Evolutionary conservation across 2,329 filamentous ascomycete genomes (phyloP).

Genomic region (Cladobotryum mycophilum): DNA sequence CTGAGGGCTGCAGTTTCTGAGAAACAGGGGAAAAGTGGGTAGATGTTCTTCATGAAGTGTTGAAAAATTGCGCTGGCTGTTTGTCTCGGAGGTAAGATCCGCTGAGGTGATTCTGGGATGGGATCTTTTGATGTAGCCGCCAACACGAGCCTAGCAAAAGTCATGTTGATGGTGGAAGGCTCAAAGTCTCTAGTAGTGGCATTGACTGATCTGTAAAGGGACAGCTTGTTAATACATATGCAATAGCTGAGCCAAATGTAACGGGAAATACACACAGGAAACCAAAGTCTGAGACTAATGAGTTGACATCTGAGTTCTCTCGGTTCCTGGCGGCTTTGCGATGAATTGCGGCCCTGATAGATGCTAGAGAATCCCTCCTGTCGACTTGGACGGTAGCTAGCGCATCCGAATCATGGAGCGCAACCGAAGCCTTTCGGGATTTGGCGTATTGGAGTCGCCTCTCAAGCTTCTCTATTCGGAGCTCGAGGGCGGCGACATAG

Average conservation of each 20-base stretch:
- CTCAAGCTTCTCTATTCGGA: slow-evolving; percentile 82
- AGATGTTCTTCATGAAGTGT: slow-evolving; percentile 79
- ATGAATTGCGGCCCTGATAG: slow-evolving; percentile 56
- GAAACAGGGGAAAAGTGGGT: slow-evolving; percentile 74
- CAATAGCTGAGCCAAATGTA: neutral
- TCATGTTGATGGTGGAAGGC: slow-evolving; percentile 80
- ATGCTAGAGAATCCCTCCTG: slow-evolving; percentile 57
- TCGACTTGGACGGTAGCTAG: slow-evolving; percentile 36
- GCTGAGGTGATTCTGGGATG: slow-evolving; percentile 56
- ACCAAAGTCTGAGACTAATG: slow-evolving; percentile 88
- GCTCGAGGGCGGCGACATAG: slow-evolving; percentile 93
- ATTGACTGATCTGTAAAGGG: slow-evolving; percentile 67
- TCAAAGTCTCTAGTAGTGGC: slow-evolving; percentile 93
- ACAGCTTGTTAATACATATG: neutral
- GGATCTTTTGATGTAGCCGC: slow-evolving; percentile 73
- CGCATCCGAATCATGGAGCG: slow-evolving; percentile 54
- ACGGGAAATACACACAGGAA: slow-evolving; percentile 57
- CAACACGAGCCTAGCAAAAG: slow-evolving; percentile 81
- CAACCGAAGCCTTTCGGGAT: slow-evolving; percentile 64
- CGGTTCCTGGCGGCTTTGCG: slow-evolving; percentile 57
- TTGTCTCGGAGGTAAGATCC: slow-evolving; percentile 64
- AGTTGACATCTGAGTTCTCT: slow-evolving; percentile 83
- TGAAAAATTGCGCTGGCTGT: slow-evolving; percentile 65
- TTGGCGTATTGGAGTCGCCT: slow-evolving; percentile 65
- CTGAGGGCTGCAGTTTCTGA: slow-evolving; percentile 71